phyloP scores from a whole-genome alignment of 768 basidiomycete genomes.

The Candolleomyces aberdarensis region DNA sequence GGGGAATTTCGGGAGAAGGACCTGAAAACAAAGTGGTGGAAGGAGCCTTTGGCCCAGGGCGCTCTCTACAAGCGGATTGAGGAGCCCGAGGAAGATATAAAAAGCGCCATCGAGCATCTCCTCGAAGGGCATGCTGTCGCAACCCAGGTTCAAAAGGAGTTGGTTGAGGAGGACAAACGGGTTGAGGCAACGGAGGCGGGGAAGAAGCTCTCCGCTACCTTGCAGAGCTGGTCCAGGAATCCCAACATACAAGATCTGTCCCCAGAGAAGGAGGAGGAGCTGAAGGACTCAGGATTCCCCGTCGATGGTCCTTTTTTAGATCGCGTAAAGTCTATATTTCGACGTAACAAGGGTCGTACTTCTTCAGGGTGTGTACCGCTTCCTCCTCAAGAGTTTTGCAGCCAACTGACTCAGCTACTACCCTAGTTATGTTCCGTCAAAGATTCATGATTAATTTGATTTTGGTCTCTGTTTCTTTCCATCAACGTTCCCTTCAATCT shows the following conservation, averaged over 20 bases:
- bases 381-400: too few species aligned
- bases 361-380: too few species aligned
- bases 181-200: not conserved
- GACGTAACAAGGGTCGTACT: too few species aligned
- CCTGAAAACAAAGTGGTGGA: constrained; percentile 14
- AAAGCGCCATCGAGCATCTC: not conserved
- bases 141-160: not conserved
- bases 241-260: not conserved
- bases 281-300: too few species aligned
- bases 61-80: not conserved
- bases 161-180: not conserved
- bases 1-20: constrained; percentile 11
- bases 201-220: not conserved
- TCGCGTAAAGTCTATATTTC: too few species aligned
- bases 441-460: too few species aligned
- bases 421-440: too few species aligned
- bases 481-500: too few species aligned
- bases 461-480: too few species aligned
- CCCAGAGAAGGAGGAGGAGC: too few species aligned
- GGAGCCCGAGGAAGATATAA: not conserved
- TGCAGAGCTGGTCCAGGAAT: not conserved
- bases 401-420: too few species aligned
- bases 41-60: constrained; percentile 9
- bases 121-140: not conserved
- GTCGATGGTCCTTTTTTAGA: too few species aligned